Evolutionary conservation across 2,329 filamentous ascomycete genomes (phyloP).

Genomic region (Trichoderma simmonsii): DNA sequence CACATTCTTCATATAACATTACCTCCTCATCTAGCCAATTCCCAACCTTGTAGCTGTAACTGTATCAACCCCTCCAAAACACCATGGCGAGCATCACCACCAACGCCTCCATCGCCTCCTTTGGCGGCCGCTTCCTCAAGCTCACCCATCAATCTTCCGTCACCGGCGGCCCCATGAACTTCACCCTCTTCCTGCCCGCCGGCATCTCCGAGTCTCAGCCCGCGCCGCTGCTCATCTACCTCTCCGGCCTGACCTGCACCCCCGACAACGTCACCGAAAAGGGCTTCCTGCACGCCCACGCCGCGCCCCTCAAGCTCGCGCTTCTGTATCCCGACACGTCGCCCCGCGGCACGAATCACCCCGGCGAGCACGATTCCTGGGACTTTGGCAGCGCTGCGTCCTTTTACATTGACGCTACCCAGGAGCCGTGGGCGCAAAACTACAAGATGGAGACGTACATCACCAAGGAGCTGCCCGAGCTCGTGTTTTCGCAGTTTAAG

Average conservation of each 20-base stretch:
- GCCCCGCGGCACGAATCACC: conserved; percentile 75
- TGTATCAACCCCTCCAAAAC: background rate
- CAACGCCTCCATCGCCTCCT: conserved; percentile 83
- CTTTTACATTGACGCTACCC: conserved; percentile 89
- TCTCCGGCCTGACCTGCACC: conserved; percentile 92
- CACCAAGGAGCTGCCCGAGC: conserved; percentile 76
- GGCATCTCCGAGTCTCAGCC: conserved; percentile 52
- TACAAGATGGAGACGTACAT: conserved; percentile 98
- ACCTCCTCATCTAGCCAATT: too few species aligned
- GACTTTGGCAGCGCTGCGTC: conserved; percentile 91
- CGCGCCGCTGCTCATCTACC: conserved; percentile 84
- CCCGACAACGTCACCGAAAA: conserved; percentile 80
- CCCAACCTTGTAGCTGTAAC: too few species aligned
- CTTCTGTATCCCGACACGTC: conserved; percentile 94
- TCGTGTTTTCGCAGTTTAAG: conserved; percentile 69
- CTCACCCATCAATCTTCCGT: conserved; percentile 77
- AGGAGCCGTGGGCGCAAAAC: conserved; percentile 67
- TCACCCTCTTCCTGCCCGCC: conserved; percentile 88
- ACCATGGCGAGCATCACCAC: conserved; percentile 52
- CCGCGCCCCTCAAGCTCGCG: conserved; percentile 79
- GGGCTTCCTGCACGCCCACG: conserved; percentile 87
- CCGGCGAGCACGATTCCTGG: conserved; percentile 81
- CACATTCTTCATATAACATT: too few species aligned
- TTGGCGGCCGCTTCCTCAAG: conserved; percentile 93
- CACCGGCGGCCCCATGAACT: conserved; percentile 83